Percentiles rank a stretch among this genome's conserved stretches.
Evolutionary conservation across 1,284 basidiomycete species (phyloP).

Genomic region (Hortiboletus rubellus): DNA sequence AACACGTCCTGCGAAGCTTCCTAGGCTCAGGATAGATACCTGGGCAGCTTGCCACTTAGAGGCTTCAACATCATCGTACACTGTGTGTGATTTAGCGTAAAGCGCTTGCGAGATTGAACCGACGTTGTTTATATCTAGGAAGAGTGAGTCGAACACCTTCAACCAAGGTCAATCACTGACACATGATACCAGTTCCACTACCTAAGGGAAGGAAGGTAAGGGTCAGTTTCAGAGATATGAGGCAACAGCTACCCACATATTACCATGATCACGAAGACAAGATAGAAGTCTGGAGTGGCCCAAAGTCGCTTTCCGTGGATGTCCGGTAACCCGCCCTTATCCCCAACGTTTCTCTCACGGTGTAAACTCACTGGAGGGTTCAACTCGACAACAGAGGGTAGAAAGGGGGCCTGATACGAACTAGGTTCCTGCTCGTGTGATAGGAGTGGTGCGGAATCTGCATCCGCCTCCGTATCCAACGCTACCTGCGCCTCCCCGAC

Average conservation of each 20-base stretch:
- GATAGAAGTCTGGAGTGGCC: constrained; percentile 65
- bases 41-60: constrained; percentile 81
- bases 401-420: constrained; percentile 7
- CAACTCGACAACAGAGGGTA: constrained; percentile 18
- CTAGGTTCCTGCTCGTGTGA: constrained; percentile 7
- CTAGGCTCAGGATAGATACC: constrained; percentile 82
- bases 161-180: constrained; percentile 42
- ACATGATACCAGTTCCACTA: constrained; percentile 88
- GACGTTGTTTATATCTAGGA: constrained; percentile 88
- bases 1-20: constrained; percentile 83
- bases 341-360: constrained; percentile 6
- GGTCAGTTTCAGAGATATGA: not conserved
- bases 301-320: constrained; percentile 52
- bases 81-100: constrained; percentile 62
- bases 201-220: constrained; percentile 45
- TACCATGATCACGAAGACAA: constrained; percentile 70
- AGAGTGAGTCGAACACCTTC: not conserved
- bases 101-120: constrained; percentile 90
- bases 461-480: constrained; percentile 29
- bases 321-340: constrained; percentile 36
- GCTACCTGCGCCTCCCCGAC: constrained; percentile 30
- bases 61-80: constrained; percentile 66
- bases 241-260: constrained; percentile 52
- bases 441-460: constrained; percentile 23
- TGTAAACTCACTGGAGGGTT: constrained; percentile 1